A percentile compares a stretch with the other conserved stretches of the same genome.
phyloP scores from a whole-genome alignment of 1,139 yeast species.

The Spathaspora sp. region DNA sequence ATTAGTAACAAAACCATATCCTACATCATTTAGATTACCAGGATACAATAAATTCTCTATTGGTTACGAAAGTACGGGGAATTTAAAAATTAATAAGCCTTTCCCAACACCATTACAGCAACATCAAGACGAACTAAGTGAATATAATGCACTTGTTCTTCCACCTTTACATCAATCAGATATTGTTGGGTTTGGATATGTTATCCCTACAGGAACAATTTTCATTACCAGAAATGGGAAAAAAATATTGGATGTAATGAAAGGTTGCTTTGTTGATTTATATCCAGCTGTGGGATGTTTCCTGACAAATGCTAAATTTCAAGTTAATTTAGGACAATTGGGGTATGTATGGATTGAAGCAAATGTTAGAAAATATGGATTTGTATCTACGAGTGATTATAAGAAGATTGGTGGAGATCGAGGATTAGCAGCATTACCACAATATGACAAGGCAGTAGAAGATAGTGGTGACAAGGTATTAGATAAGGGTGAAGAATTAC shows the following conservation, averaged over 20 bases:
- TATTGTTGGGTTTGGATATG: conserved; percentile 89
- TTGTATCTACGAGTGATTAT: conserved; percentile 63
- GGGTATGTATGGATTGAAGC: conserved; percentile 97
- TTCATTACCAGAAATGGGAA: conserved; percentile 92
- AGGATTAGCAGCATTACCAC: conserved; percentile 45
- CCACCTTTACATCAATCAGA: conserved; percentile 83
- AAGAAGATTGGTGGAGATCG: conserved; percentile 43
- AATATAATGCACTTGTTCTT: conserved; percentile 62
- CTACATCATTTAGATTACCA: conserved; percentile 76
- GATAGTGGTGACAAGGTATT: conserved; percentile 46
- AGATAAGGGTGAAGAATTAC: conserved; percentile 73
- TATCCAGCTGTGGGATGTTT: conserved; percentile 89
- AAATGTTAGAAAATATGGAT: conserved; percentile 89
- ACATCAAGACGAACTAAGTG: conserved; percentile 47
- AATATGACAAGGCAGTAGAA: conserved; percentile 28
- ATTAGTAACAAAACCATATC: conserved; percentile 84
- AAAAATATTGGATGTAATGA: conserved; percentile 78
- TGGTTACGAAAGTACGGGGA: conserved; percentile 86
- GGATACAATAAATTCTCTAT: conserved; percentile 81
- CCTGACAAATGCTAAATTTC: conserved; percentile 68
- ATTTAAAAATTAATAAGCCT: conserved; percentile 79
- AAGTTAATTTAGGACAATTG: conserved; percentile 84
- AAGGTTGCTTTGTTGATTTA: conserved; percentile 74
- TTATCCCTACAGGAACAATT: conserved; percentile 74
- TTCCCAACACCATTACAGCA: conserved; percentile 50